phyloP scores from a whole-genome alignment of 2,329 filamentous ascomycete genomes.

The Chrysosporium queenslandicum region DNA sequence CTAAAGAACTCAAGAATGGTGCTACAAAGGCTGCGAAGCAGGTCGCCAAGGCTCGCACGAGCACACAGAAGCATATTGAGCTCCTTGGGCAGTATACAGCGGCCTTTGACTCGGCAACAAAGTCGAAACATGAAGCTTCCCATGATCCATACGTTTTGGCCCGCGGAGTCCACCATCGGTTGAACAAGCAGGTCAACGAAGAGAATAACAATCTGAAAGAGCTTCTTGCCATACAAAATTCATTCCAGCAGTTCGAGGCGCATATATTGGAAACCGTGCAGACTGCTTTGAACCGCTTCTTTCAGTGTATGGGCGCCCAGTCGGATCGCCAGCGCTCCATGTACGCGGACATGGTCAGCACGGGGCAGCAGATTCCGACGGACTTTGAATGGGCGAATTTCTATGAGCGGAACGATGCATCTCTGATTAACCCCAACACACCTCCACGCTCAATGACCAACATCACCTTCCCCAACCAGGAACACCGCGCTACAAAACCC shows the following conservation, averaged over 20 bases:
- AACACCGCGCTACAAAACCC: slow-evolving; percentile 67
- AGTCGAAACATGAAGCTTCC: slow-evolving; percentile 57
- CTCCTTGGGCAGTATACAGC: slow-evolving; percentile 79
- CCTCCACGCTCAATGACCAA: slow-evolving; percentile 62
- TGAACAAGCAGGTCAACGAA: slow-evolving; percentile 83
- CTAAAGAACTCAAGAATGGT: slow-evolving; percentile 74
- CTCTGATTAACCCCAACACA: slow-evolving; percentile 67
- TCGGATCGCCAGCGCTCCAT: slow-evolving; percentile 70
- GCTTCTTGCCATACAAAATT: slow-evolving; percentile 79
- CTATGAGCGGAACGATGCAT: slow-evolving; percentile 55
- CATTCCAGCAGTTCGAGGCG: slow-evolving; percentile 76
- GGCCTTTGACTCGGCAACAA: slow-evolving; percentile 58
- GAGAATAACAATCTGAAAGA: slow-evolving; percentile 96
- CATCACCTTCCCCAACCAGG: slow-evolving; percentile 79
- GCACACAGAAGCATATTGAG: slow-evolving; percentile 93
- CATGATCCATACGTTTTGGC: slow-evolving; percentile 85
- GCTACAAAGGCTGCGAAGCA: slow-evolving; percentile 78
- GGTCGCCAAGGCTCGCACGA: slow-evolving; percentile 76
- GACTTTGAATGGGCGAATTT: slow-evolving; percentile 94
- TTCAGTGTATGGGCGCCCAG: slow-evolving; percentile 68
- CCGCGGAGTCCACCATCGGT: slow-evolving; percentile 68
- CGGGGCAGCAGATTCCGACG: slow-evolving; percentile 63
- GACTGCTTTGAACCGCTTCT: slow-evolving; percentile 71
- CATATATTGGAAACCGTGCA: slow-evolving; percentile 78
- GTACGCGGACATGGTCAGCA: slow-evolving; percentile 72